A percentile compares a stretch with the other conserved stretches of the same genome.
These are phyloP conservation scores for Pyrenophora seminiperda DNA, from an alignment of 2,329 filamentous ascomycete genomes.

Conservation along the genomic window DNA sequence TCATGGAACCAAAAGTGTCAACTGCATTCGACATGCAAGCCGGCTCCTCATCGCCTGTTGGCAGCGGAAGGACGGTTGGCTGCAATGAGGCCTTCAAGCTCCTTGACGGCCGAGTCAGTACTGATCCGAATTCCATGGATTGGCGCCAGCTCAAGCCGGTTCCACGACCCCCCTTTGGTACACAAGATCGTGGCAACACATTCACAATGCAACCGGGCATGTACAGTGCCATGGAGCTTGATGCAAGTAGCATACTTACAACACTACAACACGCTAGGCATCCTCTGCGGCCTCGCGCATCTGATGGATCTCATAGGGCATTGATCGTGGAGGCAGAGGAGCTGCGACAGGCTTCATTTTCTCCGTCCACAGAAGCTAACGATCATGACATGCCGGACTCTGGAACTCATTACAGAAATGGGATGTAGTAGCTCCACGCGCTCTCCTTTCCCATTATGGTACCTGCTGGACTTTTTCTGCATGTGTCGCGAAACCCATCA, in stretches of 20 bases:
- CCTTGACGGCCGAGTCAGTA: slow-evolving; percentile 41
- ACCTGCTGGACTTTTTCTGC: not conserved
- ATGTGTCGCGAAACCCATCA: not conserved
- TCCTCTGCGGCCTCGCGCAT: slow-evolving; percentile 34
- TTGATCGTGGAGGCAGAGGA: slow-evolving; percentile 39
- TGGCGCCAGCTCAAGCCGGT: slow-evolving; percentile 42
- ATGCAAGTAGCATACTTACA: slow-evolving; percentile 45
- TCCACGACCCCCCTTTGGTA: slow-evolving; percentile 16
- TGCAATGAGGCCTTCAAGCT: slow-evolving; percentile 45
- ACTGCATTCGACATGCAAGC: slow-evolving; percentile 25
- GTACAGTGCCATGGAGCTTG: slow-evolving; percentile 46
- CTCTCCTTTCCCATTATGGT: not conserved
- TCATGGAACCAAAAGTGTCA: slow-evolving; percentile 37
- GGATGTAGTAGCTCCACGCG: not conserved
- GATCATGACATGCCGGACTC: slow-evolving; percentile 6
- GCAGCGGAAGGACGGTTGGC: slow-evolving; percentile 33
- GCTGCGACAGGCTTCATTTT: slow-evolving; percentile 28
- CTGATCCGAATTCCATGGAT: slow-evolving; percentile 35
- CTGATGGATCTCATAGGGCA: slow-evolving; percentile 39
- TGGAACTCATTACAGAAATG: slow-evolving; percentile 10
- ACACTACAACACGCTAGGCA: slow-evolving; percentile 40
- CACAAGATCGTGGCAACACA: slow-evolving; percentile 26
- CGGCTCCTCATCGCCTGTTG: slow-evolving; percentile 17
- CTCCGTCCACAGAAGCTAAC: slow-evolving; percentile 20
- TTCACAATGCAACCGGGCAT: slow-evolving; percentile 36